These are phyloP conservation scores for Aspergillus oerlinghausenensis DNA, from an alignment of 2,329 filamentous ascomycete genomes.

Conservation along the genomic window DNA sequence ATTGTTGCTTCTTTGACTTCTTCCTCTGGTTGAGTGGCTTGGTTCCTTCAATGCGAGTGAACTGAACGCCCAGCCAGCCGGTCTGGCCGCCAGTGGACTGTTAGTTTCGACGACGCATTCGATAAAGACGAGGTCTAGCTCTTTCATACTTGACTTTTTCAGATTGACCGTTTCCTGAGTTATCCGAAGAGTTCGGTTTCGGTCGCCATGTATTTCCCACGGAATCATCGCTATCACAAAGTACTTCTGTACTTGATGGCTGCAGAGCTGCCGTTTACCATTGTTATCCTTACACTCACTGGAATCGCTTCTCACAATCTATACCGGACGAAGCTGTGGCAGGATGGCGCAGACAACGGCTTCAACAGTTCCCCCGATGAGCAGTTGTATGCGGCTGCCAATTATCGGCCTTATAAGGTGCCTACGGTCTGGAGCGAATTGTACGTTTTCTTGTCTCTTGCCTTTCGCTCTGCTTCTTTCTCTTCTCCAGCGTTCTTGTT, in stretches of 20 bases:
- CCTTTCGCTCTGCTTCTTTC: background rate
- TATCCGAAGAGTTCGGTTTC: slow-evolving; percentile 2
- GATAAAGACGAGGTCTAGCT: background rate
- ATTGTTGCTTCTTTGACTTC: slow-evolving; percentile 13
- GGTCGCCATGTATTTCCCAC: slow-evolving; percentile 45
- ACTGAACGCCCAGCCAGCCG: slow-evolving; percentile 34
- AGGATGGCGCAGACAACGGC: slow-evolving; percentile 56
- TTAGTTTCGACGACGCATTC: background rate
- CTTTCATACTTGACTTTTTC: background rate
- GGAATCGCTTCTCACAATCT: slow-evolving; percentile 59
- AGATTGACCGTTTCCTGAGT: background rate
- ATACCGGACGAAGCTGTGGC: slow-evolving; percentile 59
- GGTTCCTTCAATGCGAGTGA: slow-evolving; percentile 21
- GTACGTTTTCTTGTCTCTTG: slow-evolving; percentile 37
- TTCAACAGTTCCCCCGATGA: slow-evolving; percentile 59
- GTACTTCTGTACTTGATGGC: slow-evolving; percentile 50
- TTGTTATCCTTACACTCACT: slow-evolving; percentile 55
- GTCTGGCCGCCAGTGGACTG: slow-evolving; percentile 25
- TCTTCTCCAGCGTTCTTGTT: background rate
- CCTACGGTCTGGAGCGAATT: slow-evolving; percentile 59
- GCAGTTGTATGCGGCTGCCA: slow-evolving; percentile 55
- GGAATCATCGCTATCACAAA: slow-evolving; percentile 51
- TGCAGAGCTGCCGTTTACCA: slow-evolving; percentile 53
- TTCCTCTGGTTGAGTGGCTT: slow-evolving; percentile 4
- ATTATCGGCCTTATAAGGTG: slow-evolving; percentile 50